Base-by-base conservation (phyloP, 2,329 filamentous ascomycete species). In the Dothideomycetes sp. region DNA sequence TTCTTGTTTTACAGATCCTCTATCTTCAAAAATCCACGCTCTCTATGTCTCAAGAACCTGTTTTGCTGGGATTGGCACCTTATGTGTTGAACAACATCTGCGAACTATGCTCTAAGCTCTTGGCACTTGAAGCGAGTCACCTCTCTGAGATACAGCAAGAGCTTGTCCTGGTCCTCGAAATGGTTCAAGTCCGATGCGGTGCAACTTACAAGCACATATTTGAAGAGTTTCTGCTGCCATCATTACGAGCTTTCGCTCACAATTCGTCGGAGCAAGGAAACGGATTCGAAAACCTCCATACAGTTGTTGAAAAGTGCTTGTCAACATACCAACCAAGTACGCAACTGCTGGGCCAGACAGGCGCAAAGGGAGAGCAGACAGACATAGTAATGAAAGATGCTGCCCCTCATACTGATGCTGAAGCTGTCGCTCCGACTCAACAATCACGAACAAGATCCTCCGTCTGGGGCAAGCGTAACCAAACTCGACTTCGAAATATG, bases 161-260 rank as follows among this genome's bases (percentile, higher is more conserved):
- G 16, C 19, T 42, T 31, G 27, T 27, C 13, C 27, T 12, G 3
- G 16, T 8, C 3, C 10, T 42, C 9, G 25, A 42, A 19, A 24
- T n/a, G 12, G 5, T 42, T 13, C n/a, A 25, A 5, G 19, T 31
- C 18, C 20, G 22, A 15, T 33, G 27, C 20, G 22, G 16, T 15
- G 15, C 29, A 33, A 29, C 32, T 11, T 32, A 40, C 29, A 22
- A 7, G 16, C 23, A 40, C 27, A 31, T 35, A 19, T 25, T 42
- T 8, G 40, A 35, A 24, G 40, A 42, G 19, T 36, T 36, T 25
- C 19, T 42, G 12, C 32, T 42, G 5, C 40, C 40, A 17, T 20
- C 33, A 13, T 15, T 35, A 11, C 12, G 24, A 15, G 15, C 19
- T 12, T 22, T 42, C 16, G 33, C 25, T 32, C 20, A 9, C 37